phyloP scores from a whole-genome alignment of 495 filamentous ascomycete genomes.

The Penicillium paxilli region DNA sequence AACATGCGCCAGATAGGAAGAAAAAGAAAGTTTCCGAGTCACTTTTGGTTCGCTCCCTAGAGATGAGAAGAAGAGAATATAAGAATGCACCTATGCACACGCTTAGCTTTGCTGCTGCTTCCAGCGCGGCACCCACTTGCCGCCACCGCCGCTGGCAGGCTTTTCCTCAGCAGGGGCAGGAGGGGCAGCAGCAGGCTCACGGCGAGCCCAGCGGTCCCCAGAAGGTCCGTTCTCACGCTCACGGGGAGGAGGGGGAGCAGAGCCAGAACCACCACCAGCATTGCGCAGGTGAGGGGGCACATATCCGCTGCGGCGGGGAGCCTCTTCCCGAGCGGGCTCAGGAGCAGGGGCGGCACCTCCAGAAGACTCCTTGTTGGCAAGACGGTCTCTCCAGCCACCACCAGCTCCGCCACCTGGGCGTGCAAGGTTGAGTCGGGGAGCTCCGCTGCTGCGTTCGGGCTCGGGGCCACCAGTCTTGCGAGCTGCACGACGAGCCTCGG shows the following conservation, averaged over 20 bases:
- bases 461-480: conserved; percentile 36
- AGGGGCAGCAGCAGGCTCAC: conserved; percentile 9
- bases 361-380: conserved; percentile 61
- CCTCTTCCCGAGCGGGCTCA: conserved; percentile 31
- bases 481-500: conserved; percentile 56
- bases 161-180: conserved; percentile 34
- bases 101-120: conserved; percentile 44
- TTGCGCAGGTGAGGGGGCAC: conserved; percentile 52
- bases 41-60: conserved; percentile 30
- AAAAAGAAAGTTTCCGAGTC: conserved; percentile 27
- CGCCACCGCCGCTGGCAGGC: conserved; percentile 16
- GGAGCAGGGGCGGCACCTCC: conserved; percentile 32
- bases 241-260: conserved; percentile 33
- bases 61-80: conserved; percentile 21
- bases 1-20: conserved; percentile 30
- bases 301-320: conserved; percentile 45
- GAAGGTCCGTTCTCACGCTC: conserved; percentile 30
- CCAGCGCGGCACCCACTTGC: conserved; percentile 47
- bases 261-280: conserved; percentile 27
- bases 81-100: conserved; percentile 13
- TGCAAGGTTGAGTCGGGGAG: conserved; percentile 68
- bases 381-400: conserved; percentile 81
- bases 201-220: conserved; percentile 27
- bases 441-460: conserved; percentile 51
- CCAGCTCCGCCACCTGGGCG: conserved; percentile 57